These are phyloP conservation scores for Ilyonectria robusta DNA, from an alignment of 2,329 filamentous ascomycete species.

Conservation along the genomic window DNA sequence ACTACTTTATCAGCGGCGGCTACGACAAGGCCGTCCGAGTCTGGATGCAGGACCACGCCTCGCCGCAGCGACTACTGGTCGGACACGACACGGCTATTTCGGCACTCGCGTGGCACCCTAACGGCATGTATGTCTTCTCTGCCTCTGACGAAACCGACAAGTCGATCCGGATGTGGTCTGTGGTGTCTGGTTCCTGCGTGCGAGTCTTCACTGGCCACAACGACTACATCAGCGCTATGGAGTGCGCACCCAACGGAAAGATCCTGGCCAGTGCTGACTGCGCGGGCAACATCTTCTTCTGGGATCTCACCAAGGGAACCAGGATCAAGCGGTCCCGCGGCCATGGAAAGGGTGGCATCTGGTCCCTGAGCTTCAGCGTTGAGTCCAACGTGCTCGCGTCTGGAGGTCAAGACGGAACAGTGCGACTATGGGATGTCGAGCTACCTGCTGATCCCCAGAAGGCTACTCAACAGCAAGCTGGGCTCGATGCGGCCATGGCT, in stretches of 20 bases:
- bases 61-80: conserved; percentile 87
- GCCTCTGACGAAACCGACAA: conserved; percentile 88
- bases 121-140: conserved; percentile 93
- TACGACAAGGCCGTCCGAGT: conserved; percentile 92
- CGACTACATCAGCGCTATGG: conserved; percentile 86
- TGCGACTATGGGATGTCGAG: conserved; percentile 93
- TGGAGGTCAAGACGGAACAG: conserved; percentile 91
- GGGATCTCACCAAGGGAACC: conserved; percentile 90
- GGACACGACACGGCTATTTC: conserved; percentile 97
- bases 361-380: conserved; percentile 92
- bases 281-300: conserved; percentile 91
- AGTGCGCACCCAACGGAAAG: conserved; percentile 90
- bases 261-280: conserved; percentile 92
- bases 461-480: conserved; percentile 63
- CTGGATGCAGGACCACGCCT: conserved; percentile 94
- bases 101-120: conserved; percentile 92
- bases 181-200: conserved; percentile 88
- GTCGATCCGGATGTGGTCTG: conserved; percentile 96
- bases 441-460: conserved; percentile 76
- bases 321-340: conserved; percentile 94
- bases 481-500: conserved; percentile 59
- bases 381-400: conserved; percentile 93
- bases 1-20: conserved; percentile 92
- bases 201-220: conserved; percentile 94
- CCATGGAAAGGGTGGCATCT: conserved; percentile 93